phyloP scores from a whole-genome alignment of 148 eudicot species.

The Oxyria digyna region DNA sequence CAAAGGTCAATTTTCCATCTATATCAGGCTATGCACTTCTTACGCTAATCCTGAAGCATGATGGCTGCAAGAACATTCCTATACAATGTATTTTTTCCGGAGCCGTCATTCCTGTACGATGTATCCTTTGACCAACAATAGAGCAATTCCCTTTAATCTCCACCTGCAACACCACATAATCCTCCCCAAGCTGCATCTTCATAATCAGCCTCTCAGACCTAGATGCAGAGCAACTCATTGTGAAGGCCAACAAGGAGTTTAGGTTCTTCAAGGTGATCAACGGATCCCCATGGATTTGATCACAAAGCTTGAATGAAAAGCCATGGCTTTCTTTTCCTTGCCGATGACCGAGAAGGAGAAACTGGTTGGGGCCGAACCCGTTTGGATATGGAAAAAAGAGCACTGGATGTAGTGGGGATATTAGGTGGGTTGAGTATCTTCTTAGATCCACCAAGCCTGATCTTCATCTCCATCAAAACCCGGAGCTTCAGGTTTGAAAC shows the following conservation, averaged over 20 bases:
- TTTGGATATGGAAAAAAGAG: slow-evolving; percentile 57
- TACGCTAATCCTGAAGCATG: no score
- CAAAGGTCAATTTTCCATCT: no score
- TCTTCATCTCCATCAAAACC: neutral
- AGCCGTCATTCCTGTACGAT: no score
- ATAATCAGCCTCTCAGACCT: slow-evolving; percentile 38
- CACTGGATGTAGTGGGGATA: slow-evolving; percentile 62
- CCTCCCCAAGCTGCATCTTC: slow-evolving; percentile 18
- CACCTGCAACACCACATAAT: neutral
- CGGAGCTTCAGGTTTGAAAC: neutral
- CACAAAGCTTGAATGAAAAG: slow-evolving; percentile 32
- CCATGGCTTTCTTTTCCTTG: slow-evolving; percentile 37
- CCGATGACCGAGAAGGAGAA: slow-evolving; percentile 30
- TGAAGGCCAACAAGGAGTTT: slow-evolving; percentile 49
- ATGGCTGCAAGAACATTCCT: no score
- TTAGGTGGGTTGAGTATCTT: slow-evolving; percentile 31
- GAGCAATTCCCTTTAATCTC: neutral
- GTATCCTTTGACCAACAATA: neutral
- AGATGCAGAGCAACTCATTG: slow-evolving; percentile 23
- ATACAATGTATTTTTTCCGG: no score
- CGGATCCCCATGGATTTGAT: slow-evolving; percentile 29
- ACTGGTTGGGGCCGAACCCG: slow-evolving; percentile 28
- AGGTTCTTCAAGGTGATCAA: slow-evolving; percentile 64
- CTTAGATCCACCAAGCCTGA: neutral
- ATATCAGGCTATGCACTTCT: no score